Base-by-base conservation (phyloP, 2,329 filamentous ascomycete species). In the Fragosphaeria purpurea region DNA sequence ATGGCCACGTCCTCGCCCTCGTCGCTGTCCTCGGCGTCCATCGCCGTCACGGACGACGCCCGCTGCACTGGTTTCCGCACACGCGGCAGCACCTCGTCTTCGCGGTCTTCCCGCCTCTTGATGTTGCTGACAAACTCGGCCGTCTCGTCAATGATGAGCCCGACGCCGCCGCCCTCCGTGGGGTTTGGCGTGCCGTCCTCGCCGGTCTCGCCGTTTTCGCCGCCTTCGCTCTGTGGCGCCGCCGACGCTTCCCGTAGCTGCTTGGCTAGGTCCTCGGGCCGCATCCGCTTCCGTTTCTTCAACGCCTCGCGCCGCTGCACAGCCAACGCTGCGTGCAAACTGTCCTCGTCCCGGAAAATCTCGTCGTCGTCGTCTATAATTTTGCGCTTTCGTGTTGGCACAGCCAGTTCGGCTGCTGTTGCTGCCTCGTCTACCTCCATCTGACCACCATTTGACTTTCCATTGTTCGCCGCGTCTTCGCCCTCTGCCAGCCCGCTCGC, bases 101-200 rank as follows among this genome's bases (percentile, higher is more conserved):
- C 74, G 4, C 75, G 70, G 7, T 75, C 72, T 22, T 73, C 76
- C 11, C 83, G 80, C 52, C 84, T 85, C 62, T 84, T 85, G 50
- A 98, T 69, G 50, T 88, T 88, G 32, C 89, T 85, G 34, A 98
- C 86, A 60, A 98, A 98, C 60, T 95, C 90, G 0, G 89, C 89
- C 1, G 91, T 95, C 63, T 96, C 93, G 54, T 96, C 91, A 51
- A 98, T 90, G n/a, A 96, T 79, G 2, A 98, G 72, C 1, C 89
- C 91, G 34, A 68, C 70, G 3, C 60, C 63, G 61, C 59, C 2
- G 72, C 72, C 11, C 35, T 41, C 22, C 7, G 22, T 39, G 3
- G 46, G 41, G 22, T 22, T 22, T 22, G 22, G 22, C 22, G 22
- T 22, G 22, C 22, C 22, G 22, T 22, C 22, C 22, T 22, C 22